Conservation (phyloP, 768 basidiomycete genomes). For the Roridomyces roridus region DNA sequence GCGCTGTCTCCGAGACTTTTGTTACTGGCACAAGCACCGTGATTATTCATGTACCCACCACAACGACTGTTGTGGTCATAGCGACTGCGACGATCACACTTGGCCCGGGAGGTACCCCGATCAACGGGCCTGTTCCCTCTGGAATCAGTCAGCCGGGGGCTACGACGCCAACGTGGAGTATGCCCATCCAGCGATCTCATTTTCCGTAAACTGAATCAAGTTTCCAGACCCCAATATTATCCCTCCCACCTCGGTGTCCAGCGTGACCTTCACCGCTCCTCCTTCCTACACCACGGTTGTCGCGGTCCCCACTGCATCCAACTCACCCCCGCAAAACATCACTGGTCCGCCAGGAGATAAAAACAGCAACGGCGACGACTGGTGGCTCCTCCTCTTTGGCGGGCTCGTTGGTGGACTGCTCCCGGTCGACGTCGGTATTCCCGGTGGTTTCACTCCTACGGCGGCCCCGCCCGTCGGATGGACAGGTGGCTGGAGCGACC, state of each 20-base stretch:
- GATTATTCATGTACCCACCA: not conserved
- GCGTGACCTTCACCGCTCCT: constrained; percentile 9
- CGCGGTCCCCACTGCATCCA: not conserved
- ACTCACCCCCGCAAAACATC: not conserved
- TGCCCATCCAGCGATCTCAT: not conserved
- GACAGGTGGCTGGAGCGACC: not conserved
- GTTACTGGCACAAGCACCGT: not conserved
- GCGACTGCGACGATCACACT: constrained; percentile 3
- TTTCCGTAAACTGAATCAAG: no score
- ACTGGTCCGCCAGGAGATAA: not conserved
- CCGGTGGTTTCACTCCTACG: not conserved
- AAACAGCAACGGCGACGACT: constrained; percentile 2
- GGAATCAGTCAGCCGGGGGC: not conserved
- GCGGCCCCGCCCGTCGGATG: not conserved
- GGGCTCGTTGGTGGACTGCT: not conserved
- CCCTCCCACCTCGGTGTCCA: not conserved
- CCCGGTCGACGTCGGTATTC: constrained; percentile 4
- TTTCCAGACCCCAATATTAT: not conserved
- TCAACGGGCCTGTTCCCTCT: not conserved
- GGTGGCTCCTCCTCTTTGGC: constrained; percentile 4
- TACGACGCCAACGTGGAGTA: constrained; percentile 9
- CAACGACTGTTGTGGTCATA: not conserved
- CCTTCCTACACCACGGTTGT: not conserved
- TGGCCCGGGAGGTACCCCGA: constrained; percentile 6
- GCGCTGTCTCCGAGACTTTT: constrained; percentile 9